Evolutionary conservation across 805 yeast genomes (phyloP).

Genomic region (Candida hispaniensis): DNA sequence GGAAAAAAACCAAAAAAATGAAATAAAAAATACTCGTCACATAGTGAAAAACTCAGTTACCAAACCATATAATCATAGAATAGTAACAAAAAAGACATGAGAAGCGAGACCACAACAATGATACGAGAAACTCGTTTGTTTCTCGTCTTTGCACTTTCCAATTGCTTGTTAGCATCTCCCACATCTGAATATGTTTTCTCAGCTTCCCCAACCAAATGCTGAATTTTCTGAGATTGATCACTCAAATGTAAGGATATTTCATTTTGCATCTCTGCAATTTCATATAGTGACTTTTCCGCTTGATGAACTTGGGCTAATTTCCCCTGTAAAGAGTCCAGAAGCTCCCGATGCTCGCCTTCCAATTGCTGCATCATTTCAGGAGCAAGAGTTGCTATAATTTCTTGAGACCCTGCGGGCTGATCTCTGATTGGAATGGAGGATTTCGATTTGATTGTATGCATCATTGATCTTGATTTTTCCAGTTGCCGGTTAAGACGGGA

Average conservation of each 20-base stretch:
- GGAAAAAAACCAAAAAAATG: too few species aligned
- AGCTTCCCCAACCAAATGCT: slow-evolving; percentile 52
- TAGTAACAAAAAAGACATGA: slow-evolving; percentile 46
- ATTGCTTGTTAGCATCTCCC: slow-evolving; percentile 56
- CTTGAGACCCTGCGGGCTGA: too few species aligned
- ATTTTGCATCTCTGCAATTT: slow-evolving; percentile 62
- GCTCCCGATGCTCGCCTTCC: slow-evolving; percentile 29
- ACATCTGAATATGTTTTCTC: slow-evolving; percentile 57
- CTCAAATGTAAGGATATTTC: slow-evolving; percentile 65
- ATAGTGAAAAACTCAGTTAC: too few species aligned
- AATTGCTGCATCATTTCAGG: slow-evolving; percentile 25
- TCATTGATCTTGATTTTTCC: slow-evolving; percentile 21
- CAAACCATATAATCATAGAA: slow-evolving; percentile 28
- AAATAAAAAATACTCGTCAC: too few species aligned
- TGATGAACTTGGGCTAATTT: slow-evolving; percentile 30
- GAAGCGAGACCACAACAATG: slow-evolving; percentile 44
- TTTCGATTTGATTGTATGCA: background rate
- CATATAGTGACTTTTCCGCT: slow-evolving; percentile 37
- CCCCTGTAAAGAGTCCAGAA: slow-evolving; percentile 30
- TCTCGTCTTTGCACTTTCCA: slow-evolving; percentile 55
- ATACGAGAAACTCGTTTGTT: slow-evolving; percentile 52
- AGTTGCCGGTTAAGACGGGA: slow-evolving; percentile 26
- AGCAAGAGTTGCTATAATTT: slow-evolving; percentile 5
- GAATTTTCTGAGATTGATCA: slow-evolving; percentile 60
- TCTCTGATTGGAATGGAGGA: background rate